Percentiles rank a stretch among this genome's conserved stretches.
These are phyloP conservation scores for Fusarium sp. DNA, from an alignment of 2,329 filamentous ascomycete genomes.

Conservation along the genomic window DNA sequence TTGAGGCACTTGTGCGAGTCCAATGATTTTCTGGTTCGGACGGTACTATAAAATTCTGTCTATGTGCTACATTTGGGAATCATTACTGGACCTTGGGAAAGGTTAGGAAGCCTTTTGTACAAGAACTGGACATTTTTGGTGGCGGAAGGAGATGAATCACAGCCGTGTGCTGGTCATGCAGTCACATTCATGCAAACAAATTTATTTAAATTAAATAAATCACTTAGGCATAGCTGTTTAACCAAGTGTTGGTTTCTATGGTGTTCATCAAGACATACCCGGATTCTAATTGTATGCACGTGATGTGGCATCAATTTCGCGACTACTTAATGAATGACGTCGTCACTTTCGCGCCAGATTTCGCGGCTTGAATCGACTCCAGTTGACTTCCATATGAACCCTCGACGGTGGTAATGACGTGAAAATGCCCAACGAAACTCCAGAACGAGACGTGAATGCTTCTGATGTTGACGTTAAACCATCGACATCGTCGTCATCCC, in stretches of 20 bases:
- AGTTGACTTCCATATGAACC: background rate
- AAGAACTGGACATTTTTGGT: slow-evolving; percentile 8
- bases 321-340: slow-evolving; percentile 40
- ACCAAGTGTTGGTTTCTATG: background rate
- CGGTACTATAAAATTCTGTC: slow-evolving; percentile 41
- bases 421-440: slow-evolving; percentile 7
- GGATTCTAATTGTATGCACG: slow-evolving; percentile 42
- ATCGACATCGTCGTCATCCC: background rate
- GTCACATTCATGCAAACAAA: slow-evolving; percentile 37
- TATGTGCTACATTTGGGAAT: slow-evolving; percentile 25
- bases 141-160: slow-evolving; percentile 24
- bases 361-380: background rate
- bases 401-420: slow-evolving; percentile 8
- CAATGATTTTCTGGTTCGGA: slow-evolving; percentile 16
- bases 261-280: background rate
- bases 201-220: slow-evolving; percentile 15
- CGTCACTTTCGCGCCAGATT: slow-evolving; percentile 21
- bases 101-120: slow-evolving; percentile 21
- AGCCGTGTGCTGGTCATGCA: slow-evolving; percentile 35
- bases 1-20: slow-evolving; percentile 21
- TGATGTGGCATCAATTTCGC: slow-evolving; percentile 54
- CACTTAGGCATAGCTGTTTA: background rate
- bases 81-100: slow-evolving; percentile 14
- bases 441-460: background rate
- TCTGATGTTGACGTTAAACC: background rate